These are phyloP conservation scores for Phytophthora chlamydospora DNA, from an alignment of 352 stramenopile species.

Conservation along the genomic window DNA sequence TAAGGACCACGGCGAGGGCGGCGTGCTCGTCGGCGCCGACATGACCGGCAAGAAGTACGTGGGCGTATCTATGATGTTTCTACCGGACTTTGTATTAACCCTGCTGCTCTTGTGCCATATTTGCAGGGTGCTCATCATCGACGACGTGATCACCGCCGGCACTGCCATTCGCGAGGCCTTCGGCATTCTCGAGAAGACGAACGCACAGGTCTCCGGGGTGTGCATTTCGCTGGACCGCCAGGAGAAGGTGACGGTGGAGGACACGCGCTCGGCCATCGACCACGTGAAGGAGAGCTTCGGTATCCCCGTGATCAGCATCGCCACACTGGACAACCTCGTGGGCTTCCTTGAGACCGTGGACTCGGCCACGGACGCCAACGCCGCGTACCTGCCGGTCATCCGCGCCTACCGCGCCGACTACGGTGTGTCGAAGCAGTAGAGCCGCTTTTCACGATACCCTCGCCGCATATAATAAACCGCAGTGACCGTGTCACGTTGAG, in stretches of 20 bases:
- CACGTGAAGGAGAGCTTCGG: constrained; percentile 90
- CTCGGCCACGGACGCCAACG: constrained; percentile 52
- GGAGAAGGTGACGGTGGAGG: constrained; percentile 94
- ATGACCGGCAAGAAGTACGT: constrained; percentile 94
- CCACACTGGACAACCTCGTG: constrained; percentile 93
- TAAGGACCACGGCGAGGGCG: constrained; percentile 99
- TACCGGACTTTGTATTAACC: constrained; percentile 1
- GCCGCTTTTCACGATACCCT: constrained; percentile 7
- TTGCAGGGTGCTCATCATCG: constrained; percentile 95
- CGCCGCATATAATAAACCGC: constrained; percentile 8
- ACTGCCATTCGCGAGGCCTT: constrained; percentile 98
- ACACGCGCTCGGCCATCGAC: constrained; percentile 94
- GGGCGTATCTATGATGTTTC: neutral
- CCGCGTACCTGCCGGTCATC: constrained; percentile 71
- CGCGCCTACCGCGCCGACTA: constrained; percentile 79
- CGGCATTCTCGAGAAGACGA: constrained; percentile 88
- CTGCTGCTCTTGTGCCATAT: constrained; percentile 4
- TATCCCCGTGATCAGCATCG: constrained; percentile 95
- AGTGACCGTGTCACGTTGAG: constrained; percentile 2
- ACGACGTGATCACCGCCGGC: constrained; percentile 99
- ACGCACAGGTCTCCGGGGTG: constrained; percentile 95
- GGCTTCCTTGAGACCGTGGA: constrained; percentile 82
- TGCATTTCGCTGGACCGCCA: constrained; percentile 98
- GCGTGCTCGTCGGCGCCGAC: constrained; percentile 94
- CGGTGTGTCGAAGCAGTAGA: constrained; percentile 56